These are phyloP conservation scores for Begonia peltatifolia DNA, from an alignment of 306 rosid genomes.

Conservation along the genomic window DNA sequence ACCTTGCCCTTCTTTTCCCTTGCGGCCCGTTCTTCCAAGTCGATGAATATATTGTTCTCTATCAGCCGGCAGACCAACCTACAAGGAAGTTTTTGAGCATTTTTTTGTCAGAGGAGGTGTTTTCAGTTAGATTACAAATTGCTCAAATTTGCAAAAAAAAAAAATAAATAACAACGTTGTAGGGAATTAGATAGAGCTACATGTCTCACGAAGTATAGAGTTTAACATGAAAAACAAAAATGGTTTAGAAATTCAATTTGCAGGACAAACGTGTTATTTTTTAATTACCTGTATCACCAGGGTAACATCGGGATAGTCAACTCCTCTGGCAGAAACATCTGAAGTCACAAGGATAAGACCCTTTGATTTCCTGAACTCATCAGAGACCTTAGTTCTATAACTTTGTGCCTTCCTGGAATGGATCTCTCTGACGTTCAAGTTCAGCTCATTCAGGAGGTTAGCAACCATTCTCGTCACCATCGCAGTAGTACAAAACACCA, in stretches of 20 bases:
- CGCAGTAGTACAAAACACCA: constrained; percentile 97
- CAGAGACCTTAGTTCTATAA: constrained; percentile 83
- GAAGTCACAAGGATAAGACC: constrained; percentile 86
- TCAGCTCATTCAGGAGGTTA: constrained; percentile 69
- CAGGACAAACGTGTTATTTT: not conserved
- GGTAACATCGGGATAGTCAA: constrained; percentile 91
- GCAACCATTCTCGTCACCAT: constrained; percentile 87
- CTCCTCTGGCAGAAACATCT: constrained; percentile 97
- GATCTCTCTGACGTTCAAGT: constrained; percentile 88
- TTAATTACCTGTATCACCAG: constrained; percentile 75
- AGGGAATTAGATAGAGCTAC: too few relatives aligned
- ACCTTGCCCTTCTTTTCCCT: constrained; percentile 92
- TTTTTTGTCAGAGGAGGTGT: too few relatives aligned
- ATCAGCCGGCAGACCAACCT: constrained; percentile 85
- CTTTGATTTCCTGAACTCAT: constrained; percentile 88
- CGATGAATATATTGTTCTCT: constrained; percentile 88
- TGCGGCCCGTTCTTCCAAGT: constrained; percentile 90
- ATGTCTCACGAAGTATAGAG: too few relatives aligned
- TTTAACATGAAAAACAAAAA: too few relatives aligned
- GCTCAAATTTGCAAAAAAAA: too few relatives aligned
- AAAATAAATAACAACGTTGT: too few relatives aligned
- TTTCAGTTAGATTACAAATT: too few relatives aligned
- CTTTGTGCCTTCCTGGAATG: constrained; percentile 91
- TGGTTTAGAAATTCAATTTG: not conserved
- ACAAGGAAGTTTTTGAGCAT: too few relatives aligned